Percentiles rank a stretch among this genome's conserved stretches.
phyloP scores from a whole-genome alignment of 257 asterid species.

The Cruciata laevipes region DNA sequence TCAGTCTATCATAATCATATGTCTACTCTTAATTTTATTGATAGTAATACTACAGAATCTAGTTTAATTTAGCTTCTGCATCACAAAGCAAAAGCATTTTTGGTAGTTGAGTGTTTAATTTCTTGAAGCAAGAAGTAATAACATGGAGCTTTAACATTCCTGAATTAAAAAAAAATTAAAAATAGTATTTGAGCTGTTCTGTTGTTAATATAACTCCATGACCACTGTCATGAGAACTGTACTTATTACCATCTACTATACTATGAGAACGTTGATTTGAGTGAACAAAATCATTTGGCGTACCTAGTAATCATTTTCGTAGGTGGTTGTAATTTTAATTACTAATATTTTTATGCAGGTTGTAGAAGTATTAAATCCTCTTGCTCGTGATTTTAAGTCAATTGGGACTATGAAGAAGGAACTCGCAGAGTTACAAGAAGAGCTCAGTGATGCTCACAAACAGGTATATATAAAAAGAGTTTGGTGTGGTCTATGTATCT shows the following conservation, averaged over 20 bases:
- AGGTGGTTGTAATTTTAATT: background rate
- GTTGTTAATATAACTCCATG: background rate
- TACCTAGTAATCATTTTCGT: background rate
- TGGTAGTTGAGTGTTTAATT: background rate
- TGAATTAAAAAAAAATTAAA: background rate
- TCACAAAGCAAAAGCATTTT: background rate
- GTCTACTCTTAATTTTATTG: background rate
- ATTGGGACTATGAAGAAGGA: conserved; percentile 84
- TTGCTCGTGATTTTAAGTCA: conserved; percentile 93
- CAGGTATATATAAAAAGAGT: conserved; percentile 46
- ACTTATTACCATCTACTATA: no score
- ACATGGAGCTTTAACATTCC: background rate
- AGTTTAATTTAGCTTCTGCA: background rate
- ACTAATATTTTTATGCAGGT: conserved; percentile 34
- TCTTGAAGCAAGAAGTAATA: background rate
- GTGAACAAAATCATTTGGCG: background rate
- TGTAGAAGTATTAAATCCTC: conserved; percentile 89
- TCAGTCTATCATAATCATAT: background rate
- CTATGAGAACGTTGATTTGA: background rate
- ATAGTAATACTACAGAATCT: background rate
- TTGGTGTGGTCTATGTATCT: background rate
- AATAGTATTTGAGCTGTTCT: background rate
- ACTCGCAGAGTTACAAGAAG: conserved; percentile 81
- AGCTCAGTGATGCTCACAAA: conserved; percentile 65
- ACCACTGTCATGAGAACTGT: no score